Conservation (phyloP, 2,329 filamentous ascomycete species). For the Triangularia verruculosa region DNA sequence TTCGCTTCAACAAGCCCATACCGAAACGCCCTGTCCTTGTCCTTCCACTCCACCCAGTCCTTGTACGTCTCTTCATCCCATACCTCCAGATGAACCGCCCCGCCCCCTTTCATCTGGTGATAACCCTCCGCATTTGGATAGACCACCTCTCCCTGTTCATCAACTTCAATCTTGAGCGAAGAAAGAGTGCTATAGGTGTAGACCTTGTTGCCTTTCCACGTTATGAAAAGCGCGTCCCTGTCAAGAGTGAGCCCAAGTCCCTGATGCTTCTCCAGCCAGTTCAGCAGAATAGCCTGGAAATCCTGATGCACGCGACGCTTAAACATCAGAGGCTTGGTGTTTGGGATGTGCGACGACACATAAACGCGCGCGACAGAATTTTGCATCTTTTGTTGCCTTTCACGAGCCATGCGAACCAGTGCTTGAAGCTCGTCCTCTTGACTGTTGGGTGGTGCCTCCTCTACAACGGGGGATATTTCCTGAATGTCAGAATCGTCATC, state of each 20-base stretch:
- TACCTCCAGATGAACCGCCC: conserved; percentile 70
- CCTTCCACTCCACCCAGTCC: conserved; percentile 47
- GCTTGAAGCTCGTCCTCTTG: conserved; percentile 13
- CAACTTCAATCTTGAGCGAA: conserved; percentile 59
- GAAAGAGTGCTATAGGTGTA: conserved; percentile 74
- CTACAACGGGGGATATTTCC: background rate
- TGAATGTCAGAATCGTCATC: background rate
- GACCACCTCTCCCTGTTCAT: conserved; percentile 42
- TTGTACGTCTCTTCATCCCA: conserved; percentile 66
- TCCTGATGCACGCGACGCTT: conserved; percentile 65
- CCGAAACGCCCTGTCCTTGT: conserved; percentile 44
- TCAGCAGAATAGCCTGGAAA: conserved; percentile 62
- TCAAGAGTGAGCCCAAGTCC: conserved; percentile 35
- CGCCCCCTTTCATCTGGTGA: conserved; percentile 35
- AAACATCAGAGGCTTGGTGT: conserved; percentile 50
- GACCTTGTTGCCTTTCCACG: conserved; percentile 70
- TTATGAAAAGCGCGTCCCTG: conserved; percentile 64
- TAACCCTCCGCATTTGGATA: conserved; percentile 42
- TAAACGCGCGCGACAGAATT: conserved; percentile 59
- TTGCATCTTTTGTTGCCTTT: conserved; percentile 4
- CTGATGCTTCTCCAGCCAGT: conserved; percentile 65
- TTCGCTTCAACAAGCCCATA: conserved; percentile 39
- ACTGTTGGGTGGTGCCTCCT: background rate
- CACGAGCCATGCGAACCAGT: conserved; percentile 40
- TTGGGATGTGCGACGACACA: conserved; percentile 64